Conservation (phyloP, 176 grass and related monocot genomes). For the Avena atlantica region DNA sequence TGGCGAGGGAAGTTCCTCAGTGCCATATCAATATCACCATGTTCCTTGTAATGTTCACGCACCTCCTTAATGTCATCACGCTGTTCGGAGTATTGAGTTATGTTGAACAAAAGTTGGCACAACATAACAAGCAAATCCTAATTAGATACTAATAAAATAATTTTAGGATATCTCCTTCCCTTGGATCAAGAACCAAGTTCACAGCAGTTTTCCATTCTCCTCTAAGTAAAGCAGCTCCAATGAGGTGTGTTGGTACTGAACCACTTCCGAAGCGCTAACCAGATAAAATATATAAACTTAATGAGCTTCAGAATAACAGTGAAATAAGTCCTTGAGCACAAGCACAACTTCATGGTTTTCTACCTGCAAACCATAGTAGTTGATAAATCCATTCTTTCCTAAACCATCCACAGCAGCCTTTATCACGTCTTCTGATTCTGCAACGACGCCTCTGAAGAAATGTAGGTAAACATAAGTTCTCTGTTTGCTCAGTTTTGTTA, state of each 20-base stretch:
- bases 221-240: conserved; percentile 88
- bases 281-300: conserved; percentile 46
- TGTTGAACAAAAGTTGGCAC: conserved; percentile 60
- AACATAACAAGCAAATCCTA: conserved; percentile 39
- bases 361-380: conserved; percentile 98
- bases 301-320: conserved; percentile 38
- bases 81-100: conserved; percentile 73
- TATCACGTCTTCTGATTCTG: conserved; percentile 80
- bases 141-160: conserved; percentile 42
- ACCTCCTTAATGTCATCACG: conserved; percentile 76
- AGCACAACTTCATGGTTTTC: background rate
- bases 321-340: conserved; percentile 20
- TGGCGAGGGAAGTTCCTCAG: conserved; percentile 86
- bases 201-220: conserved; percentile 95
- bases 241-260: conserved; percentile 90
- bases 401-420: conserved; percentile 73
- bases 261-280: conserved; percentile 93
- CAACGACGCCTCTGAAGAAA: conserved; percentile 72
- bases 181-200: conserved; percentile 94
- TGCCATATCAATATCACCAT: conserved; percentile 80
- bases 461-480: conserved; percentile 47
- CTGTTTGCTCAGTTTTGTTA: conserved; percentile 31
- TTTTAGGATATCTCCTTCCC: conserved; percentile 99
- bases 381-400: conserved; percentile 91
- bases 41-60: conserved; percentile 78